These are phyloP conservation scores for Penicillium sp. DNA, from an alignment of 2,329 filamentous ascomycete genomes.

Conservation along the genomic window DNA sequence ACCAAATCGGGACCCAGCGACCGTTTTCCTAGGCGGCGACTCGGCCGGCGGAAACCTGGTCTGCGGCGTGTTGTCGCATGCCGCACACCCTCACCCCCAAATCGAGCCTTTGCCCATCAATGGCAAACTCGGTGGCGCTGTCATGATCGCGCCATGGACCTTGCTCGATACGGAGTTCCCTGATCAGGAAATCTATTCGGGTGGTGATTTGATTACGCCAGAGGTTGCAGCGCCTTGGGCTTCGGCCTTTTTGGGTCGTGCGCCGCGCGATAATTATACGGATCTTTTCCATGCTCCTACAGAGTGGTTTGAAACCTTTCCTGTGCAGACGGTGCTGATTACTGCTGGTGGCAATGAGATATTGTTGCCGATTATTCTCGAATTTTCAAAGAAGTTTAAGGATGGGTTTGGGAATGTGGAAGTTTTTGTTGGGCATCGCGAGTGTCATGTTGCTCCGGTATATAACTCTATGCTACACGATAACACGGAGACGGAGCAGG, in stretches of 20 bases:
- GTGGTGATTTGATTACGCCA: constrained; percentile 53
- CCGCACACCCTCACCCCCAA: constrained; percentile 57
- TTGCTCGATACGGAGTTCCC: constrained; percentile 50
- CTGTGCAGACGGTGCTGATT: constrained; percentile 52
- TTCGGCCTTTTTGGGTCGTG: constrained; percentile 47
- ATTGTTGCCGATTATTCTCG: constrained; percentile 56
- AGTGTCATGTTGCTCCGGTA: constrained; percentile 46
- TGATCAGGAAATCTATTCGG: constrained; percentile 46
- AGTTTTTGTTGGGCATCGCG: constrained; percentile 37
- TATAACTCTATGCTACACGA: constrained; percentile 39
- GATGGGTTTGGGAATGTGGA: constrained; percentile 37
- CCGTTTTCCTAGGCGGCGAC: constrained; percentile 45
- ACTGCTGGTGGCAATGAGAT: constrained; percentile 58
- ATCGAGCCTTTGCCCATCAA: constrained; percentile 46
- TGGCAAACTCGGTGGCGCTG: constrained; percentile 49
- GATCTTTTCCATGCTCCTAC: constrained; percentile 51
- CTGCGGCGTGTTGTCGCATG: constrained; percentile 39
- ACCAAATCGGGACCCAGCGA: constrained; percentile 32
- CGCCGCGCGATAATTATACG: constrained; percentile 52
- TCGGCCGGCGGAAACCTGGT: constrained; percentile 47
- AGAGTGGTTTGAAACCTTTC: constrained; percentile 56
- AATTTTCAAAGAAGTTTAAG: constrained; percentile 51
- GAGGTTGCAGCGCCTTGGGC: constrained; percentile 48
- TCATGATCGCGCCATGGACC: constrained; percentile 61
- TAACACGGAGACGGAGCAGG: constrained; percentile 40